Conservation (phyloP, 176 grass and related monocot genomes). For the Canna indica region DNA sequence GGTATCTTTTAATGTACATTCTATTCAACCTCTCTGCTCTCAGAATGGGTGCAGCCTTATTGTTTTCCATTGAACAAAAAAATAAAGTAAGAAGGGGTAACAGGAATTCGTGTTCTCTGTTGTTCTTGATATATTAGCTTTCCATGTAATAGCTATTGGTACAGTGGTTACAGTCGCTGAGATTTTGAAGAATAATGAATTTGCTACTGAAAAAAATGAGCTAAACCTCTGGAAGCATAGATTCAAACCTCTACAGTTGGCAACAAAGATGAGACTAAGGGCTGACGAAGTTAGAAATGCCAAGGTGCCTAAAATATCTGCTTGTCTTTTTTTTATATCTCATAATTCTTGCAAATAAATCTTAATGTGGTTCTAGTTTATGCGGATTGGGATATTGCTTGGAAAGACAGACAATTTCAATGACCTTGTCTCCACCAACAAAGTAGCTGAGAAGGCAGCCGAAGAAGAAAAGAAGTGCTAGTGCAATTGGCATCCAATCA, state of each 20-base stretch:
- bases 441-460: conserved; percentile 6
- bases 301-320: conserved; percentile 32
- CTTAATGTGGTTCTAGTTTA: conserved; percentile 1
- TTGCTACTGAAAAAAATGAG: conserved; percentile 72
- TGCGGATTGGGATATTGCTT: conserved; percentile 77
- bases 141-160: conserved; percentile 47
- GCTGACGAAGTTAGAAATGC: conserved; percentile 76
- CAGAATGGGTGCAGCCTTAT: too few relatives aligned
- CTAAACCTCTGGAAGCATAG: conserved; percentile 21
- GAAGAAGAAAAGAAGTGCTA: background rate
- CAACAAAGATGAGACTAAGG: conserved; percentile 69
- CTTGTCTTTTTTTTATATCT: background rate
- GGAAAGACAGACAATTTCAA: conserved; percentile 69
- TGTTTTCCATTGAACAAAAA: too few relatives aligned
- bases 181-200: conserved; percentile 81
- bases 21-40: too few relatives aligned
- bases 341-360: too few relatives aligned
- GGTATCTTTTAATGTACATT: too few relatives aligned
- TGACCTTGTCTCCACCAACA: conserved; percentile 41
- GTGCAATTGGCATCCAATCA: background rate
- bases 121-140: too few relatives aligned
- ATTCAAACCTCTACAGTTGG: conserved; percentile 84
- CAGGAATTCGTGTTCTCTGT: too few relatives aligned
- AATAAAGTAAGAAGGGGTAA: too few relatives aligned
- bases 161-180: conserved; percentile 83